phyloP scores from a whole-genome alignment of 129 eudicot genomes.

The Logfia minima region DNA sequence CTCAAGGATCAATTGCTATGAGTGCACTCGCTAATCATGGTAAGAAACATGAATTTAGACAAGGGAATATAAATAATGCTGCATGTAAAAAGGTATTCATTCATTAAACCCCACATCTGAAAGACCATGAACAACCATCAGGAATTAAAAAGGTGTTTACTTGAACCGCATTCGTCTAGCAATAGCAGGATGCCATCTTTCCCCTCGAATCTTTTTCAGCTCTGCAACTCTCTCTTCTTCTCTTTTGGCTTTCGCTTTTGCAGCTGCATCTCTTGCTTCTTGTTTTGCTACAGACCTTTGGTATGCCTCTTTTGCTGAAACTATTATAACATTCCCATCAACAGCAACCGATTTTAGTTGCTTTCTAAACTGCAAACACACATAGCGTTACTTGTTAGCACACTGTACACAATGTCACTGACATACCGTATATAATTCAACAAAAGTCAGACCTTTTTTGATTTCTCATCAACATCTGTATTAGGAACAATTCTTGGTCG shows the following conservation, averaged over 20 bases:
- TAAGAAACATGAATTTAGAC: neutral
- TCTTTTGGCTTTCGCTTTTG: constrained; percentile 61
- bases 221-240: constrained; percentile 81
- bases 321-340: constrained; percentile 66
- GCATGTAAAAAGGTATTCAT: neutral
- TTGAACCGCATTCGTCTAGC: constrained; percentile 2
- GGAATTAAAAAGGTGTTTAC: neutral
- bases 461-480: constrained; percentile 72
- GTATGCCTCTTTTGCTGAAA: constrained; percentile 50
- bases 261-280: constrained; percentile 69
- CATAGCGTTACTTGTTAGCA: neutral
- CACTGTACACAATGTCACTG: too few species aligned
- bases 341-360: constrained; percentile 68
- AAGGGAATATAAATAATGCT: neutral
- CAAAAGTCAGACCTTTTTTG: constrained; percentile 55
- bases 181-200: constrained; percentile 77
- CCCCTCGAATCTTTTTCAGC: constrained; percentile 73
- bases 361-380: neutral
- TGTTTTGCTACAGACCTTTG: constrained; percentile 52
- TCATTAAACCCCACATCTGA: neutral
- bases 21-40: neutral
- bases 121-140: neutral
- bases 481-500: constrained; percentile 77
- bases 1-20: too few species aligned
- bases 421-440: neutral